Conservation (phyloP, 306 rosid genomes). For the Quercus rubra region DNA sequence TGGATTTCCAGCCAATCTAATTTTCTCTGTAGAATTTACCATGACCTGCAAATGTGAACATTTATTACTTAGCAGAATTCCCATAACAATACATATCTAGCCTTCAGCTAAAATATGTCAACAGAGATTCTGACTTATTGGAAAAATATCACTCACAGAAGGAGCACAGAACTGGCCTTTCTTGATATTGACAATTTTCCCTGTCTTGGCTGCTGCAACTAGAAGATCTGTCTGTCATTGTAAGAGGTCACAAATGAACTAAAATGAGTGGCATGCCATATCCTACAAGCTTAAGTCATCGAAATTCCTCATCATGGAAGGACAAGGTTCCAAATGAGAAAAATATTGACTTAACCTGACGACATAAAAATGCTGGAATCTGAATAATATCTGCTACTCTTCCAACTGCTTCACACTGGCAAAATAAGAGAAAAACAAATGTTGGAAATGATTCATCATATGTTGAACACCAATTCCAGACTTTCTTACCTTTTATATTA, state of each 20-base stretch:
- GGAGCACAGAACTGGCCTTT: constrained; percentile 99
- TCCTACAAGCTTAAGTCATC: too few species aligned
- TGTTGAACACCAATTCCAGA: neutral
- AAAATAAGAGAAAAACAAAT: constrained; percentile 20
- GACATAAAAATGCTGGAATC: constrained; percentile 96
- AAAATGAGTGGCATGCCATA: neutral
- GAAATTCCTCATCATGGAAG: too few species aligned
- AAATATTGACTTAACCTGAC: constrained; percentile 48
- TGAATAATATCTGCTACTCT: constrained; percentile 93
- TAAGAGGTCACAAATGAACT: constrained; percentile 31
- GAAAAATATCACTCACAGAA: constrained; percentile 61
- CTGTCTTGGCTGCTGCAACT: constrained; percentile 95
- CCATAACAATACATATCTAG: neutral
- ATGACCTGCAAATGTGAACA: constrained; percentile 58
- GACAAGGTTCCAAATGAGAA: too few species aligned
- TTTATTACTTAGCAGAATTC: constrained; percentile 12
- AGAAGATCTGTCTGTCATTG: constrained; percentile 92
- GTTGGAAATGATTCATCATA: neutral
- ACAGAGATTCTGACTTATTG: constrained; percentile 13
- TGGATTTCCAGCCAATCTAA: constrained; percentile 90
- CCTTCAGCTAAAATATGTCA: neutral
- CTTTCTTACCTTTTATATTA: neutral
- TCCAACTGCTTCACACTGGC: constrained; percentile 88
- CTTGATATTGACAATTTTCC: constrained; percentile 80
- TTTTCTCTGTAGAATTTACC: constrained; percentile 87